Evolutionary conservation across 495 filamentous ascomycete genomes (phyloP).

Genomic region (Aspergillus incahuasiensis): DNA sequence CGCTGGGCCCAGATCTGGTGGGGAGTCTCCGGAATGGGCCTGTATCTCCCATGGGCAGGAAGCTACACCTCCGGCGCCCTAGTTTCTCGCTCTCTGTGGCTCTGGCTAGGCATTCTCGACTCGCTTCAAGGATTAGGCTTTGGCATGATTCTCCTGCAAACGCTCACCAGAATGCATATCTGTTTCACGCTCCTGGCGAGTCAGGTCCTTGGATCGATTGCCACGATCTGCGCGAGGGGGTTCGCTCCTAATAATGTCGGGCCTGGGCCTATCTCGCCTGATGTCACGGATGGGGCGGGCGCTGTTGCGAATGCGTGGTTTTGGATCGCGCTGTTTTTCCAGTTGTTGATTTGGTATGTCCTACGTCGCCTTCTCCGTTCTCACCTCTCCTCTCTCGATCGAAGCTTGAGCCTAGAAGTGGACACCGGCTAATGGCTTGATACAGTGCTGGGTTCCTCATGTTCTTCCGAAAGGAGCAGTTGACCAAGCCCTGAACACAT

Average conservation of each 20-base stretch:
- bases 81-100: constrained; percentile 45
- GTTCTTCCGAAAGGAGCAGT: constrained; percentile 70
- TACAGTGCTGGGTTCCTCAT: constrained; percentile 56
- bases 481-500: constrained; percentile 55
- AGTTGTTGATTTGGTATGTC: constrained; percentile 58
- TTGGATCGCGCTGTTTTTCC: constrained; percentile 59
- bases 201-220: constrained; percentile 46
- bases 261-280: constrained; percentile 44
- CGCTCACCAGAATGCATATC: constrained; percentile 46
- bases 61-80: constrained; percentile 39
- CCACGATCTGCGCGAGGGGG: constrained; percentile 44
- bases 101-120: constrained; percentile 49
- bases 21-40: constrained; percentile 44
- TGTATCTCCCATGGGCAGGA: constrained; percentile 49
- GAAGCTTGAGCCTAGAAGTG: not conserved
- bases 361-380: too few relatives aligned
- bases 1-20: constrained; percentile 52
- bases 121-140: constrained; percentile 47
- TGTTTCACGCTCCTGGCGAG: constrained; percentile 48
- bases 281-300: constrained; percentile 37
- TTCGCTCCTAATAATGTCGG: constrained; percentile 47
- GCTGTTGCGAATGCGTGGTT: constrained; percentile 58
- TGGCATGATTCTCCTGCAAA: constrained; percentile 50
- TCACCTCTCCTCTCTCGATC: not conserved
- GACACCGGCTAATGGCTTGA: not conserved